Percentiles rank a stretch among this genome's conserved stretches.
phyloP scores from a whole-genome alignment of 805 yeast genomes.

The Candida railenensis region DNA sequence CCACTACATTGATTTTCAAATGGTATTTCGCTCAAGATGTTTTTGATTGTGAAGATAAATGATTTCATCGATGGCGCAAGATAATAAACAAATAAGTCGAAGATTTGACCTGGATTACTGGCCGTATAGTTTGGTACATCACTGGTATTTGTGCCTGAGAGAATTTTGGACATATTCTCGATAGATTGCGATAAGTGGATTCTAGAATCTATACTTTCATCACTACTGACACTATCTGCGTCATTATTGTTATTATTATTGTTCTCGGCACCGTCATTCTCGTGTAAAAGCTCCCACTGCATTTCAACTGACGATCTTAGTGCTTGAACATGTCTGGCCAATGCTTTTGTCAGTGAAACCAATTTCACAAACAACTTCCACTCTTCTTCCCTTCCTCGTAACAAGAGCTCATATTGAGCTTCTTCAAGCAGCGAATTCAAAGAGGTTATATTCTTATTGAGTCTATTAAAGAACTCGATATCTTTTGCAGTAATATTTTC shows the following conservation, averaged over 20 bases:
- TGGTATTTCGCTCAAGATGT: constrained; percentile 59
- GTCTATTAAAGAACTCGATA: constrained; percentile 28
- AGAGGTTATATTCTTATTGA: constrained; percentile 39
- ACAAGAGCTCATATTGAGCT: constrained; percentile 57
- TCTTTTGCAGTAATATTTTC: constrained; percentile 43
- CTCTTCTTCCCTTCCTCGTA: constrained; percentile 57
- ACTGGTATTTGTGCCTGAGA: constrained; percentile 23
- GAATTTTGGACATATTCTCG: constrained; percentile 26
- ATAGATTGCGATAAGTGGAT: constrained; percentile 22
- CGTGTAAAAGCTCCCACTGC: constrained; percentile 55
- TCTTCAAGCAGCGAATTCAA: constrained; percentile 51
- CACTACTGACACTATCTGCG: background rate
- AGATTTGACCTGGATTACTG: constrained; percentile 44
- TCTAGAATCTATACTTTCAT: background rate
- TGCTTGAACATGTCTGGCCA: constrained; percentile 64
- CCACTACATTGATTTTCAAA: constrained; percentile 39
- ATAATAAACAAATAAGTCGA: constrained; percentile 63
- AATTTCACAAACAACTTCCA: constrained; percentile 44
- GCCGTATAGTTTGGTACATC: constrained; percentile 23
- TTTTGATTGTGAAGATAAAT: constrained; percentile 60
- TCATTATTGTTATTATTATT: background rate
- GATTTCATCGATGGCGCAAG: constrained; percentile 74
- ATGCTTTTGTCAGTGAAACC: constrained; percentile 49
- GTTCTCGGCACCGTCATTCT: constrained; percentile 5
- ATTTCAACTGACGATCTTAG: constrained; percentile 66